These are phyloP conservation scores for Phytomonas sp. DNA, from an alignment of 208 protist genomes.

Conservation along the genomic window DNA sequence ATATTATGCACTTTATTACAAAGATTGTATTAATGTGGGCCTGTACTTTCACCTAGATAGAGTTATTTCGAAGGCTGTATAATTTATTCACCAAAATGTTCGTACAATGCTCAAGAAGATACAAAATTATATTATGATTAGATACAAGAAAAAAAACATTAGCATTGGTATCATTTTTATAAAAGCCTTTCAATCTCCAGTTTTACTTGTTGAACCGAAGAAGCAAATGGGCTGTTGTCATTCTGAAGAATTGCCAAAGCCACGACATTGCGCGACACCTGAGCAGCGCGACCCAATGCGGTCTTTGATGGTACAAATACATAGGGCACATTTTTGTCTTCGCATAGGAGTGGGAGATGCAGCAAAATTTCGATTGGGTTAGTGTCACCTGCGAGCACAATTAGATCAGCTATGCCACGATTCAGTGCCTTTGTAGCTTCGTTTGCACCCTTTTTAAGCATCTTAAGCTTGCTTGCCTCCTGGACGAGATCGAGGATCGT, in stretches of 20 bases:
- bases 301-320: conserved; percentile 98
- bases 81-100: neutral
- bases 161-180: conserved; percentile 30
- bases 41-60: neutral
- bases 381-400: conserved; percentile 99
- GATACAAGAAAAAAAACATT: conserved; percentile 2
- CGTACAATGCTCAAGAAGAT: neutral
- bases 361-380: conserved; percentile 99
- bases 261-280: conserved; percentile 98
- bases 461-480: conserved; percentile 96
- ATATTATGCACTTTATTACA: neutral
- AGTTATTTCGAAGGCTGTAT: neutral
- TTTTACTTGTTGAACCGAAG: conserved; percentile 96
- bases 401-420: conserved; percentile 97
- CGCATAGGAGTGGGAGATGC: conserved; percentile 99
- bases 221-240: conserved; percentile 94
- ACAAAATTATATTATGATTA: conserved; percentile 2
- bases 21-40: neutral
- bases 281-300: conserved; percentile 97
- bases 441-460: conserved; percentile 99
- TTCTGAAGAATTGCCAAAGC: conserved; percentile 93
- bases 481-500: conserved; percentile 97
- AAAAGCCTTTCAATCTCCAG: conserved; percentile 97
- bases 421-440: conserved; percentile 99
- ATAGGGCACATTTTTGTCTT: conserved; percentile 99